Percentiles rank a stretch among this genome's conserved stretches.
These are phyloP conservation scores for Ciborinia camelliae DNA, from an alignment of 2,329 filamentous ascomycete genomes.

Conservation along the genomic window DNA sequence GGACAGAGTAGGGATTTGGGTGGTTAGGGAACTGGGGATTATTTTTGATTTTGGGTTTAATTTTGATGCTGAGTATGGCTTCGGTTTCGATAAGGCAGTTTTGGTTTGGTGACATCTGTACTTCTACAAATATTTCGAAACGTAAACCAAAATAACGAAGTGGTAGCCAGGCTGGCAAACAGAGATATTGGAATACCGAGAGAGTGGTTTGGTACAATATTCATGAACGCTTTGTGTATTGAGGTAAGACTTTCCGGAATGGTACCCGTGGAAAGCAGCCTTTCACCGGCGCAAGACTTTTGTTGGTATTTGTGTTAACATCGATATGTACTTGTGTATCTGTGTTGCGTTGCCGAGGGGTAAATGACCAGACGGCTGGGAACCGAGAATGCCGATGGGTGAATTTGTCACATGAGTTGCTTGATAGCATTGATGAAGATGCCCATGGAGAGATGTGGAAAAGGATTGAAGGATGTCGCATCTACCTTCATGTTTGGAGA, in stretches of 20 bases:
- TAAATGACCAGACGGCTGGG: not conserved
- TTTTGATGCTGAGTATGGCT: not conserved
- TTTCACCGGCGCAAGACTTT: not conserved
- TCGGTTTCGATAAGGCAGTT: not conserved
- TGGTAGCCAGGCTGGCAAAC: not conserved
- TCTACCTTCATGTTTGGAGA: not conserved
- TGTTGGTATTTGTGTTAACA: not conserved
- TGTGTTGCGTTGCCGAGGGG: not conserved
- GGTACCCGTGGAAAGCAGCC: not conserved
- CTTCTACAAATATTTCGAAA: not conserved
- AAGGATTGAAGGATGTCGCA: not conserved
- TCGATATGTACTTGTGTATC: not conserved
- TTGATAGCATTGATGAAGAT: not conserved
- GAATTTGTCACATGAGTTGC: not conserved
- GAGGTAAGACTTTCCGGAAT: constrained; percentile 5
- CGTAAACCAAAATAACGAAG: not conserved
- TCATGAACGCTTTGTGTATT: not conserved
- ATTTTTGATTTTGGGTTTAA: not conserved
- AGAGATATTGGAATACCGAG: constrained; percentile 6
- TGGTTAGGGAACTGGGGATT: constrained; percentile 29
- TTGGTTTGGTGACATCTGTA: not conserved
- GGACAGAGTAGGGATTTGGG: constrained; percentile 28
- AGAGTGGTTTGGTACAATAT: not conserved
- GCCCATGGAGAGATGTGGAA: not conserved
- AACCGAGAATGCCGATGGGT: not conserved